phyloP scores from a whole-genome alignment of 345 rosid species.

The Psidium guajava region DNA sequence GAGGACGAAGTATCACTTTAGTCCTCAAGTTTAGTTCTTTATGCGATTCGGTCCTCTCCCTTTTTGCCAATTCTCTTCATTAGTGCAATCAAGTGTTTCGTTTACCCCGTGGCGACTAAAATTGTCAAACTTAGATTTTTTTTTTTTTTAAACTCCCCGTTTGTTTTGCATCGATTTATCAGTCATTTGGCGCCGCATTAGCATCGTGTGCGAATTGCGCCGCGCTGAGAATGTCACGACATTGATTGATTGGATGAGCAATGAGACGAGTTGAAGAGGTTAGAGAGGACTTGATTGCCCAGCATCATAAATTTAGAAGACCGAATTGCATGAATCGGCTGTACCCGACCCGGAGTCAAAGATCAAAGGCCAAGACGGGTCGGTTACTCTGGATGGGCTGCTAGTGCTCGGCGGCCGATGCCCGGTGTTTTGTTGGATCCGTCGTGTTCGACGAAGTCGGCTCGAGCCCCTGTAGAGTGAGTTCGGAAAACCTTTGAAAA shows the following conservation, averaged over 20 bases:
- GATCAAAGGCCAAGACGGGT: too few species aligned
- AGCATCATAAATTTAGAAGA: not conserved
- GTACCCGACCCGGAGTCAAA: too few species aligned
- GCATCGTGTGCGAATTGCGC: not conserved
- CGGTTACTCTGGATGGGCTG: too few species aligned
- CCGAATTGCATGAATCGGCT: not conserved
- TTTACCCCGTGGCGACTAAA: too few species aligned
- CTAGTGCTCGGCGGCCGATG: not conserved
- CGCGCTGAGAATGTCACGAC: fast-evolving
- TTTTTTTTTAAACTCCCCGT: not conserved
- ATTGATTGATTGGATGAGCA: not conserved
- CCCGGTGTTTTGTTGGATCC: not conserved
- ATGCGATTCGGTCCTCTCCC: too few species aligned
- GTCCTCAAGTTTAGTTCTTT: too few species aligned
- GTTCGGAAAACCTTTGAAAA: not conserved
- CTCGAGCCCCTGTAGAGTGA: not conserved
- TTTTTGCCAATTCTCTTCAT: too few species aligned
- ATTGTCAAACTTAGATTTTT: not conserved
- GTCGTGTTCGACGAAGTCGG: not conserved
- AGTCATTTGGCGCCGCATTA: not conserved
- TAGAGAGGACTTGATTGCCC: not conserved
- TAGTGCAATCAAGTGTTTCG: too few species aligned
- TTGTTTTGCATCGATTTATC: not conserved
- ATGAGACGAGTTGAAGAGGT: not conserved
- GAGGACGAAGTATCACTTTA: too few species aligned